Percentiles rank a stretch among this genome's conserved stretches.
phyloP scores from a whole-genome alignment of 2,329 filamentous ascomycete genomes.

The Cladorrhinum sp. region DNA sequence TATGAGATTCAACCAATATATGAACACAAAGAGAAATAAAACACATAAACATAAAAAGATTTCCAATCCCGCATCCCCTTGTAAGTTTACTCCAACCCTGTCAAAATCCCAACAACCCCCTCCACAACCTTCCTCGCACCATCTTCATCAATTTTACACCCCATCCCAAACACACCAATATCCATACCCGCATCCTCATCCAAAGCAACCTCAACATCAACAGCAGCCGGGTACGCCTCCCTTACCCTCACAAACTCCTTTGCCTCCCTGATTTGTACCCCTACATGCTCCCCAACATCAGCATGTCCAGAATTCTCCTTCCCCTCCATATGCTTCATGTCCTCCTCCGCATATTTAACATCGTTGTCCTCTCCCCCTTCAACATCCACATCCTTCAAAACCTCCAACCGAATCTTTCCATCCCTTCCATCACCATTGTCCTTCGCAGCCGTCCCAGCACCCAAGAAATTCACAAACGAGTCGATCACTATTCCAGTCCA shows the following conservation, averaged over 20 bases:
- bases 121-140: conserved; percentile 12
- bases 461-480: conserved; percentile 80
- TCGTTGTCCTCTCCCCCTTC: background rate
- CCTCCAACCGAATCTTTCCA: background rate
- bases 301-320: too few relatives aligned
- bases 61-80: background rate
- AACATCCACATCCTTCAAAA: background rate
- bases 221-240: conserved; percentile 3
- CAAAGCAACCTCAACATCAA: conserved; percentile 28
- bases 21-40: background rate
- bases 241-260: conserved; percentile 28
- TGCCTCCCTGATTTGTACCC: too few relatives aligned
- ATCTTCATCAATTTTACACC: conserved; percentile 1
- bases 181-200: conserved; percentile 13
- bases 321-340: conserved; percentile 18
- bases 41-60: background rate
- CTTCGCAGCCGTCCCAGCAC: conserved; percentile 18
- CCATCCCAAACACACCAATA: conserved; percentile 27
- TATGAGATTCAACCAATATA: too few relatives aligned
- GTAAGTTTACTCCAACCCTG: background rate
- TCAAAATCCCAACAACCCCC: conserved; percentile 9
- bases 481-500: conserved; percentile 75
- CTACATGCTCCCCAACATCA: too few relatives aligned
- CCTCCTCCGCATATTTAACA: too few relatives aligned
- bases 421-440: background rate